These are phyloP conservation scores for Flaveria linearis DNA, from an alignment of 129 eudicot species.

Conservation along the genomic window DNA sequence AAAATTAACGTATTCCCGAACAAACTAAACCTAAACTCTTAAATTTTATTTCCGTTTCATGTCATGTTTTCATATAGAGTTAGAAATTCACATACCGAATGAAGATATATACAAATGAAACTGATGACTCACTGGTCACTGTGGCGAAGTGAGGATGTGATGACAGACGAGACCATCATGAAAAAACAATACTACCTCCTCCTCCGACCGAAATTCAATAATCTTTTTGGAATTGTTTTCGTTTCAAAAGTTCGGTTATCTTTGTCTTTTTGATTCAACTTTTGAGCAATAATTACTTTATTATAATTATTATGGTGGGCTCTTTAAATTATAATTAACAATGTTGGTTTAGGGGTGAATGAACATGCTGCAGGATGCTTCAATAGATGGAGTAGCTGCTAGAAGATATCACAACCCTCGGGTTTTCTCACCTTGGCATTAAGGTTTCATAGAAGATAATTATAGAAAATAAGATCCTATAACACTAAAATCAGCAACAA, in stretches of 20 bases:
- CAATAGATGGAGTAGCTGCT: neutral
- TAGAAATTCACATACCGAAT: too few species aligned
- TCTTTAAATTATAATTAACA: neutral
- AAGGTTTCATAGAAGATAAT: neutral
- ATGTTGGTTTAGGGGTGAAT: neutral
- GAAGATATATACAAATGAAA: slow-evolving; percentile 29
- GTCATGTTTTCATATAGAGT: too few species aligned
- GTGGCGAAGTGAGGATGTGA: slow-evolving; percentile 26
- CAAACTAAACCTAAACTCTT: too few species aligned
- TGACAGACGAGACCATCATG: slow-evolving; percentile 20
- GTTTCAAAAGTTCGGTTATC: slow-evolving; percentile 10
- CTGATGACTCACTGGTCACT: slow-evolving; percentile 55
- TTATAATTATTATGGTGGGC: slow-evolving; percentile 6
- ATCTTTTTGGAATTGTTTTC: slow-evolving; percentile 28
- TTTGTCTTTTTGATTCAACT: slow-evolving; percentile 13
- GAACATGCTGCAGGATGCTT: neutral
- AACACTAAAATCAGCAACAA: too few species aligned
- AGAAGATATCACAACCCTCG: neutral
- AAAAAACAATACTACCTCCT: slow-evolving; percentile 28
- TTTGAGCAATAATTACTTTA: slow-evolving; percentile 30
- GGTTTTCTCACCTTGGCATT: neutral
- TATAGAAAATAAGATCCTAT: neutral
- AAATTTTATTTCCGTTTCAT: too few species aligned
- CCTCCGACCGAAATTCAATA: slow-evolving; percentile 36
- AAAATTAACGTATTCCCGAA: too few species aligned